Evolutionary conservation across 148 eudicot species (phyloP), one percentile per base, ranked within the genome.

Genomic region (Hydrangea macrophylla): DNA sequence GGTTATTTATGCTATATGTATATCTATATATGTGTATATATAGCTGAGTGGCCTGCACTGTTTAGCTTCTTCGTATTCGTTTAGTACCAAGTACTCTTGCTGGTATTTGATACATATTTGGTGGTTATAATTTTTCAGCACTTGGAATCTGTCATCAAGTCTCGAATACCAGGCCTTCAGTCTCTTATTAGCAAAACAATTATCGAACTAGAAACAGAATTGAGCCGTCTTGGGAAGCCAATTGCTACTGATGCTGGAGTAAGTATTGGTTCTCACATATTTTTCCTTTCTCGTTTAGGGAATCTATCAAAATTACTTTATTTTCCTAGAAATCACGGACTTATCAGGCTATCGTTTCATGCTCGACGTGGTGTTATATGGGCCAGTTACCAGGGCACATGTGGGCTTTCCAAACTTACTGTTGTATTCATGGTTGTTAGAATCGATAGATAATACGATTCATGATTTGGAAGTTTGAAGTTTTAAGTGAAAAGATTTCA

Each of bases 221-320:
- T 90, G 86, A 90, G 89, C 81, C 90, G 97, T 69, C 91, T 94
- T 59, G 99, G 99, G 58, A 91, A 81, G 84, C 90, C 97, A 35
- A 80, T 94, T 72, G 96, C 99, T 31, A 76, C 90, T 50, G 99
- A 94, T 82, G 96, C 97, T 65, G 97, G 99, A 72, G 99, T 94
- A 84, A 88, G 98, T 75, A 71, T 54, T 30, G 13, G 53, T 42
- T 64, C 18, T 24, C 17, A 20, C 33, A 26, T 58, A 44, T 30
- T 32, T 1, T 22, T 26, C 50, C 17, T 40, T 2, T 9, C 23
- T 20, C 18, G 33, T 28, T 50, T 5, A 57, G n/a, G 22, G 10
- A 32, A 62, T 27, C 56, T 33, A n/a, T 65, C 10, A 11, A 39
- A 36, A 20, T 13, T 25, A 45, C 24, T 20, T 32, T 5, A 10